Conservation (phyloP, 139 green algal genomes). For the Trebouxia sp. region DNA sequence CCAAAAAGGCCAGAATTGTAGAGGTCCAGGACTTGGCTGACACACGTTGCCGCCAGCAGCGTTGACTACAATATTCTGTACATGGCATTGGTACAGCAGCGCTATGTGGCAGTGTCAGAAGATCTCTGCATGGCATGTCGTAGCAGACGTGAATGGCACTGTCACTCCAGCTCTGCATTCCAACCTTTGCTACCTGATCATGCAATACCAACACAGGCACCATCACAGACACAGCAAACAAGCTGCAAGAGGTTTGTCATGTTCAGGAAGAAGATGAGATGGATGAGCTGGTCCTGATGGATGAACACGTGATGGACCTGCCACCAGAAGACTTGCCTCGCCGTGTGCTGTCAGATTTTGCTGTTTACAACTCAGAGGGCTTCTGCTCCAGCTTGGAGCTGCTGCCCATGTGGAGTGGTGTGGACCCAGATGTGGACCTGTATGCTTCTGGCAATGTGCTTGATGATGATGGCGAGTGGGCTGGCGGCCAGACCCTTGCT, state of each 20-base stretch:
- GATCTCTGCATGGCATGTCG: too few species aligned
- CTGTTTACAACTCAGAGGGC: constrained; percentile 86
- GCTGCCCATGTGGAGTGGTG: constrained; percentile 83
- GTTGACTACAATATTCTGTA: too few species aligned
- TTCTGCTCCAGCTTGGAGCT: constrained; percentile 85
- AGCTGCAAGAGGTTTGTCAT: not conserved
- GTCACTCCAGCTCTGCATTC: too few species aligned
- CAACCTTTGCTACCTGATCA: too few species aligned
- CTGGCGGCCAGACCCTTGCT: constrained; percentile 46
- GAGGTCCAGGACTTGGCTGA: too few species aligned
- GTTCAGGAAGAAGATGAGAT: constrained; percentile 73
- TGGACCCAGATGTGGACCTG: constrained; percentile 85
- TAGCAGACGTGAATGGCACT: too few species aligned
- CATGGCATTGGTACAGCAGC: not conserved
- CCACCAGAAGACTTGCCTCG: constrained; percentile 79
- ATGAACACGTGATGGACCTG: constrained; percentile 72
- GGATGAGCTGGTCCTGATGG: constrained; percentile 86
- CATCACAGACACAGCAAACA: too few species aligned
- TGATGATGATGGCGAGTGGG: constrained; percentile 82
- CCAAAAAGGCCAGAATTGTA: not conserved
- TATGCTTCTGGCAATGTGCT: constrained; percentile 81
- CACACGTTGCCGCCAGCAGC: too few species aligned
- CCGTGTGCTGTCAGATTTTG: constrained; percentile 77
- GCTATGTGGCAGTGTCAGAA: not conserved
- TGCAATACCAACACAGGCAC: too few species aligned